A percentile compares a stretch with the other conserved stretches of the same genome.
Conservation (phyloP, 2,329 filamentous ascomycete genomes). For the Xylaria sp. region DNA sequence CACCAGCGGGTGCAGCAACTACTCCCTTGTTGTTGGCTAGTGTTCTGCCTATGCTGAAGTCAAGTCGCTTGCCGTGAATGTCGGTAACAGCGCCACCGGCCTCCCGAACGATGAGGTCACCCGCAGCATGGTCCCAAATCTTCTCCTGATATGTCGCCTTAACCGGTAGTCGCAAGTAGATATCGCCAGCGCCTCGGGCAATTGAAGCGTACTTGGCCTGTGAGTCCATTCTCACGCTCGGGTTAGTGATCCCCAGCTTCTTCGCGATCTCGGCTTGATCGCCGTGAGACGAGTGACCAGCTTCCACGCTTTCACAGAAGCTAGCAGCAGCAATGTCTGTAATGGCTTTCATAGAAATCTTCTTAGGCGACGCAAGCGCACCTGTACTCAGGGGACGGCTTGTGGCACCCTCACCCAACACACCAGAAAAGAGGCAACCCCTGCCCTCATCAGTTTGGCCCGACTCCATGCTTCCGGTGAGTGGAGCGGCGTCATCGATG, state of each 20-base stretch:
- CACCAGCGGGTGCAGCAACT: conserved; percentile 81
- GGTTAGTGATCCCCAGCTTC: conserved; percentile 85
- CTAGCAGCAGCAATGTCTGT: conserved; percentile 80
- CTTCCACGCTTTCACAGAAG: conserved; percentile 97
- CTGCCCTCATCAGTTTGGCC: conserved; percentile 80
- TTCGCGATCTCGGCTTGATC: conserved; percentile 87
- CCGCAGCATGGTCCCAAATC: conserved; percentile 99
- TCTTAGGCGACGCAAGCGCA: conserved; percentile 63
- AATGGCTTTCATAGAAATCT: conserved; percentile 83
- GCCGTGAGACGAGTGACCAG: conserved; percentile 88
- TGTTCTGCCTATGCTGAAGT: conserved; percentile 89
- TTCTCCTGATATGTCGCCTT: conserved; percentile 94
- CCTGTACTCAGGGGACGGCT: conserved; percentile 76
- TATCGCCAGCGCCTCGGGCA: conserved; percentile 90
- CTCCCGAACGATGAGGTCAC: conserved; percentile 92
- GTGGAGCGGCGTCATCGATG: conserved; percentile 78
- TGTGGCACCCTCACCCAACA: conserved; percentile 81
- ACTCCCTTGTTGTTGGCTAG: conserved; percentile 93
- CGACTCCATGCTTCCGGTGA: conserved; percentile 77
- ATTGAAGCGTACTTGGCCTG: conserved; percentile 98
- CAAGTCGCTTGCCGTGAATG: conserved; percentile 82
- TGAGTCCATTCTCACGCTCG: conserved; percentile 95
- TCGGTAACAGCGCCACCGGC: conserved; percentile 94
- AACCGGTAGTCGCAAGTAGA: conserved; percentile 90
- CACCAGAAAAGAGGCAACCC: conserved; percentile 89